phyloP scores from a whole-genome alignment of 805 yeast species.

The Ogataea glucozyma region DNA sequence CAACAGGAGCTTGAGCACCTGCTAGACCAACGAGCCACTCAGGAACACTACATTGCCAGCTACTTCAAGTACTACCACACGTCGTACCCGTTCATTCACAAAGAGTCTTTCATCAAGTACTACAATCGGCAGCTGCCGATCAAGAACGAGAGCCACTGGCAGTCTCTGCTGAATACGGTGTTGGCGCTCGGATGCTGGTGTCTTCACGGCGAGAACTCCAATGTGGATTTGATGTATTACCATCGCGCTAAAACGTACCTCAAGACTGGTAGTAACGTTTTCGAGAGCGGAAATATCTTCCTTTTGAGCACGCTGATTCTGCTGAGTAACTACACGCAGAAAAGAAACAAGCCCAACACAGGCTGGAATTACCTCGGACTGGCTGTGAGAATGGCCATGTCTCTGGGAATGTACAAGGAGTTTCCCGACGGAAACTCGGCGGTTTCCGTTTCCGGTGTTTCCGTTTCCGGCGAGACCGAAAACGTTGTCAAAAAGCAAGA shows the following conservation, averaged over 20 bases:
- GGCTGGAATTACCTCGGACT: constrained; percentile 70
- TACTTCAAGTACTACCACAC: constrained; percentile 62
- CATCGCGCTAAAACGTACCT: constrained; percentile 50
- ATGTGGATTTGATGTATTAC: constrained; percentile 56
- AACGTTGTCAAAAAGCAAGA: constrained; percentile 34
- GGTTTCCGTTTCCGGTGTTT: constrained; percentile 12
- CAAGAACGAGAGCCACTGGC: constrained; percentile 49
- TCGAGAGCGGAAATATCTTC: constrained; percentile 61
- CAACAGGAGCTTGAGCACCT: constrained; percentile 20
- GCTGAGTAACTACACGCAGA: constrained; percentile 61
- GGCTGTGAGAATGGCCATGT: constrained; percentile 66
- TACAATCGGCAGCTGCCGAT: constrained; percentile 44
- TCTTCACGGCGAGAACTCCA: constrained; percentile 52
- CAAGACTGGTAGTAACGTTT: constrained; percentile 41
- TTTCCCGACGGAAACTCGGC: constrained; percentile 37
- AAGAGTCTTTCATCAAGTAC: constrained; percentile 51
- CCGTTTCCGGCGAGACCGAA: not conserved
- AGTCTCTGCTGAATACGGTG: constrained; percentile 54
- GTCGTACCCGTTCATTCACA: constrained; percentile 60
- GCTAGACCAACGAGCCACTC: constrained; percentile 24
- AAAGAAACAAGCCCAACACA: constrained; percentile 64
- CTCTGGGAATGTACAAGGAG: constrained; percentile 62
- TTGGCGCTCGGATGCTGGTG: constrained; percentile 74
- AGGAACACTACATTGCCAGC: constrained; percentile 38
- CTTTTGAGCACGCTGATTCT: constrained; percentile 53